Evolutionary conservation across 192 early-diverging fungal species (phyloP).

Genomic region (Irineochytrium annulatum): DNA sequence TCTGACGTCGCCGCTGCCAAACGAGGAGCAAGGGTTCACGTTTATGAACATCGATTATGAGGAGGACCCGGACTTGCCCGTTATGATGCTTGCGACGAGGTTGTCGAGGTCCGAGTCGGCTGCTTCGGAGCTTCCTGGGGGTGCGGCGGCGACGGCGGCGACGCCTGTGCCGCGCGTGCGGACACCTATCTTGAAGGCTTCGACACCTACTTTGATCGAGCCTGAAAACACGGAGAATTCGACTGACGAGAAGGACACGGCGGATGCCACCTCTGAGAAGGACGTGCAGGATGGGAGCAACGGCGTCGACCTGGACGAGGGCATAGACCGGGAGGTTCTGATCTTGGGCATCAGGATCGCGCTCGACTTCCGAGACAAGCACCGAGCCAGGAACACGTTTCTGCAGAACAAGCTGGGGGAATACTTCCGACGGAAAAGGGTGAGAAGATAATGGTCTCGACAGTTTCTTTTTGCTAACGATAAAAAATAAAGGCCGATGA

Average conservation of each 20-base stretch:
- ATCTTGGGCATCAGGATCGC: constrained; percentile 31
- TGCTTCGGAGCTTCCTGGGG: not conserved
- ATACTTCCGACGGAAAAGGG: constrained; percentile 52
- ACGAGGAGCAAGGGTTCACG: constrained; percentile 13
- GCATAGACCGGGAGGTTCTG: constrained; percentile 42
- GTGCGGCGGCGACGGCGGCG: not conserved
- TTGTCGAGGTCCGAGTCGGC: not conserved
- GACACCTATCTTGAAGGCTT: constrained; percentile 27
- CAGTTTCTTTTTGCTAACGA: not conserved
- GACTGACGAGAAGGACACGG: constrained; percentile 4
- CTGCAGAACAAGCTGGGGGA: constrained; percentile 56
- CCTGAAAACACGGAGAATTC: constrained; percentile 1
- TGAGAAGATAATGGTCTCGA: constrained; percentile 8
- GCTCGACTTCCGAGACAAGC: constrained; percentile 45
- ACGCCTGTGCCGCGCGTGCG: not conserved
- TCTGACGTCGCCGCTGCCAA: constrained; percentile 13
- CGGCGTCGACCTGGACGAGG: constrained; percentile 20
- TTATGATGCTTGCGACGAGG: constrained; percentile 9
- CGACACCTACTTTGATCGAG: constrained; percentile 21
- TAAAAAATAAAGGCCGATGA: constrained; percentile 42
- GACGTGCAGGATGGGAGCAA: constrained; percentile 6
- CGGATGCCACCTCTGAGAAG: not conserved
- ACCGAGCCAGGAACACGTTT: constrained; percentile 28
- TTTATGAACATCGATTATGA: constrained; percentile 30
- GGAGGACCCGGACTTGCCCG: constrained; percentile 14